phyloP scores from a whole-genome alignment of 805 yeast species.

The Clavispora phyllophila region DNA sequence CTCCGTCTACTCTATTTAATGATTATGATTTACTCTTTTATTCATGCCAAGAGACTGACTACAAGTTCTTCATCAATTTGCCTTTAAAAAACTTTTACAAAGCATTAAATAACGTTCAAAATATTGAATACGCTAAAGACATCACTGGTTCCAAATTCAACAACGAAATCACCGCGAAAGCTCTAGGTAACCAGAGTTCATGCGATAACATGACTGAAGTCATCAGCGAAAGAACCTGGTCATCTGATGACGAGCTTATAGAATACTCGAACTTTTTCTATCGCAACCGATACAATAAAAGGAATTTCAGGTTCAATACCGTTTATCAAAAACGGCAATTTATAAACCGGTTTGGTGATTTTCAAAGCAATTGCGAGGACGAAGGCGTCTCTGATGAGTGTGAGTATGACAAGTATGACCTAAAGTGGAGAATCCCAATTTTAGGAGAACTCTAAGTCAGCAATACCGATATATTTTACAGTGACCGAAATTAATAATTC shows the following conservation, averaged over 20 bases:
- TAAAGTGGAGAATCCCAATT: constrained; percentile 41
- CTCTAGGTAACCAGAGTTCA: no score
- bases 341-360: constrained; percentile 38
- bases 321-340: constrained; percentile 39
- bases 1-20: constrained; percentile 36
- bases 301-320: constrained; percentile 37
- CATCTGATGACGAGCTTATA: constrained; percentile 15
- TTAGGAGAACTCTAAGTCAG: constrained; percentile 27
- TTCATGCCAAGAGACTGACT: constrained; percentile 36
- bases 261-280: constrained; percentile 33
- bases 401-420: constrained; percentile 30
- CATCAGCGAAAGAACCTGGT: background rate
- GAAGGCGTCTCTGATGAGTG: constrained; percentile 16
- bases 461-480: no score
- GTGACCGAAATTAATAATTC: no score
- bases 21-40: constrained; percentile 41
- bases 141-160: background rate
- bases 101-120: constrained; percentile 37
- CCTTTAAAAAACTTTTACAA: constrained; percentile 44
- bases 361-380: constrained; percentile 17
- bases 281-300: constrained; percentile 23
- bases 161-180: no score
- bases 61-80: constrained; percentile 39
- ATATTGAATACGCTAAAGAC: constrained; percentile 5
- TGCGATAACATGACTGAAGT: no score